Percentiles rank a stretch among this genome's conserved stretches.
phyloP scores from a whole-genome alignment of 176 grass and related monocot species.

The Guadua angustifolia region DNA sequence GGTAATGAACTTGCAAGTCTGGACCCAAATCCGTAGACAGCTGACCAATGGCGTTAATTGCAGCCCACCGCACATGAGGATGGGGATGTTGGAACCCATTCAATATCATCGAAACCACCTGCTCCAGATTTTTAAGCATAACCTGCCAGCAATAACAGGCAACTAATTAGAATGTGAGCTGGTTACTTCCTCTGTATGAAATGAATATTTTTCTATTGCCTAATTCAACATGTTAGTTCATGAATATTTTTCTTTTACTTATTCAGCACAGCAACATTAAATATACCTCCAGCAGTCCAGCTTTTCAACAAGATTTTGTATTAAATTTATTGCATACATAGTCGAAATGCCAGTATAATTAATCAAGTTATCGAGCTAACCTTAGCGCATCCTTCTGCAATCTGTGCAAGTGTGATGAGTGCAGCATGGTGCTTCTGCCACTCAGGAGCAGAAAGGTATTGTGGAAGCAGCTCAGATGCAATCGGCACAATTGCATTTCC shows the following conservation, averaged over 20 bases:
- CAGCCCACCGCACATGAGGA: slow-evolving; percentile 93
- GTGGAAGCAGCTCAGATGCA: slow-evolving; percentile 83
- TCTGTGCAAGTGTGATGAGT: slow-evolving; percentile 91
- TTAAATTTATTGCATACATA: neutral
- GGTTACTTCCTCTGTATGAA: slow-evolving; percentile 3
- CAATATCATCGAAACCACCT: slow-evolving; percentile 91
- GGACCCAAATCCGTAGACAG: slow-evolving; percentile 95
- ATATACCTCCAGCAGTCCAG: neutral
- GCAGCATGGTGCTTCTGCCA: slow-evolving; percentile 99
- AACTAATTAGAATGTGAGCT: slow-evolving; percentile 26
- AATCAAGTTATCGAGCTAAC: slow-evolving; percentile 41
- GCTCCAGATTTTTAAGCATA: slow-evolving; percentile 95
- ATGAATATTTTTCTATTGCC: neutral
- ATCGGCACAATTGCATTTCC: slow-evolving; percentile 92
- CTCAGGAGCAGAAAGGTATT: slow-evolving; percentile 74
- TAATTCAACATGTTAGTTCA: neutral
- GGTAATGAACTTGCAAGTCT: slow-evolving; percentile 91
- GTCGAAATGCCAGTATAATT: neutral
- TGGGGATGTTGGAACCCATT: slow-evolving; percentile 83
- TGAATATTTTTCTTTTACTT: slow-evolving; percentile 2
- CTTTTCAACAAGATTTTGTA: neutral
- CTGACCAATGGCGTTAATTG: slow-evolving; percentile 95
- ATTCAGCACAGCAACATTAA: neutral
- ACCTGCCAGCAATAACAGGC: slow-evolving; percentile 59
- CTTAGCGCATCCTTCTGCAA: slow-evolving; percentile 99